These are phyloP conservation scores for Lachnellula hyalina DNA, from an alignment of 2,329 filamentous ascomycete species.

Conservation along the genomic window DNA sequence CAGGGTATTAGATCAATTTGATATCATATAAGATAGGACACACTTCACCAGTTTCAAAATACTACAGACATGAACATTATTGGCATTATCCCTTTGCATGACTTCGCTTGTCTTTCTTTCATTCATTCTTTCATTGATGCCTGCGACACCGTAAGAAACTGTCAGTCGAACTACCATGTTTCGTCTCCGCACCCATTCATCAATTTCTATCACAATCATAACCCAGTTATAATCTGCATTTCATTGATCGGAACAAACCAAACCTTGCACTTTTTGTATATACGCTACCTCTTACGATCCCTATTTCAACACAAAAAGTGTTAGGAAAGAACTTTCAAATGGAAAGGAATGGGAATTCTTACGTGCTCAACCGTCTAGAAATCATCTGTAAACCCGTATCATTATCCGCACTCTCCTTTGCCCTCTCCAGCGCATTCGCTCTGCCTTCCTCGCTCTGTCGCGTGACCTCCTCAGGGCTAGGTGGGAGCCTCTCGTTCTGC, in stretches of 20 bases:
- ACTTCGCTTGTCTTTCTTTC: not conserved
- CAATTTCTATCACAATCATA: slow-evolving; percentile 12
- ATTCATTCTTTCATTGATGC: no score
- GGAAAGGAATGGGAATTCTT: slow-evolving; percentile 40
- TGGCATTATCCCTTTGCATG: slow-evolving; percentile 8
- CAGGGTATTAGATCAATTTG: not conserved
- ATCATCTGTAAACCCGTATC: slow-evolving; percentile 82
- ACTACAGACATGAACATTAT: slow-evolving; percentile 2
- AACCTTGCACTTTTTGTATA: not conserved
- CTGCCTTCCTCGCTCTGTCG: slow-evolving; percentile 77
- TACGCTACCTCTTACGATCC: slow-evolving; percentile 23
- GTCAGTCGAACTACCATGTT: no score
- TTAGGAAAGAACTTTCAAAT: slow-evolving; percentile 1
- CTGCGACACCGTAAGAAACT: no score
- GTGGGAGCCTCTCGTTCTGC: slow-evolving; percentile 91
- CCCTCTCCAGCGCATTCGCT: slow-evolving; percentile 78
- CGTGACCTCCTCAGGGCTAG: slow-evolving; percentile 85
- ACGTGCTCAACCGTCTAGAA: slow-evolving; percentile 94
- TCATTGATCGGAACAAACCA: slow-evolving; percentile 7
- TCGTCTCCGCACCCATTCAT: slow-evolving; percentile 13
- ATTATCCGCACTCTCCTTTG: slow-evolving; percentile 83
- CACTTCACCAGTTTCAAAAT: not conserved
- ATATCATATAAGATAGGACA: not conserved
- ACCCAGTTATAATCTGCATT: not conserved
- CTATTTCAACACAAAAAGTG: slow-evolving; percentile 6